Evolutionary conservation across 1,139 yeast genomes (phyloP).

Genomic region (Blastobotrys serpentis): DNA sequence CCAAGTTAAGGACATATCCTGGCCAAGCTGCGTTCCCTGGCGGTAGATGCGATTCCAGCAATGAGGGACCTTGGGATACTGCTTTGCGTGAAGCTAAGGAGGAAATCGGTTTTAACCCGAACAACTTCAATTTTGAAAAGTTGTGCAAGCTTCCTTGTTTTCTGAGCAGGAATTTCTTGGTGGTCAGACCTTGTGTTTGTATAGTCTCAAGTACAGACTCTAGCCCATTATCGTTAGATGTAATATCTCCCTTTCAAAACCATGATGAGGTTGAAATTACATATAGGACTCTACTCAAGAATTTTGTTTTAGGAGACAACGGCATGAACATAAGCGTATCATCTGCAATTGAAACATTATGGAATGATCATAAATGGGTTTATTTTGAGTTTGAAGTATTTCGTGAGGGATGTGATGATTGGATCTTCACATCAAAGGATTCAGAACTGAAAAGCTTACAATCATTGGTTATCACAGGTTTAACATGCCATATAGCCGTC

Average conservation of each 20-base stretch:
- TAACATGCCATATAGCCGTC: conserved; percentile 36
- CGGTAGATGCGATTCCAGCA: conserved; percentile 68
- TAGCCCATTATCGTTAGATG: conserved; percentile 18
- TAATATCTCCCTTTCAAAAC: conserved; percentile 25
- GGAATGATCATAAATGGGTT: conserved; percentile 26
- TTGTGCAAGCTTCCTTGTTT: conserved; percentile 66
- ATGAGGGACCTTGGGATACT: conserved; percentile 68
- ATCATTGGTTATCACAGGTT: conserved; percentile 27
- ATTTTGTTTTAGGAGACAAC: conserved; percentile 19
- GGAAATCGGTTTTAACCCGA: conserved; percentile 67
- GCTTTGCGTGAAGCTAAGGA: conserved; percentile 80
- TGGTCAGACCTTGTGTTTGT: conserved; percentile 78
- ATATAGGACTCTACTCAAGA: conserved; percentile 27
- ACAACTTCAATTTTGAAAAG: conserved; percentile 54
- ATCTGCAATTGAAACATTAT: conserved; percentile 8
- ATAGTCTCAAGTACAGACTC: conserved; percentile 43
- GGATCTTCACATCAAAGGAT: conserved; percentile 17
- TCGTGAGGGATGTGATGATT: conserved; percentile 15
- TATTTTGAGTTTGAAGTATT: conserved; percentile 24
- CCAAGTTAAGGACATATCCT: conserved; percentile 64
- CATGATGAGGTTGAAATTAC: conserved; percentile 32
- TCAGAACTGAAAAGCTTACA: conserved; percentile 16
- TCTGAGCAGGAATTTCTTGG: conserved; percentile 68
- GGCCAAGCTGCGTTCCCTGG: conserved; percentile 93
- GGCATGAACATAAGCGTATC: conserved; percentile 7